Conservation (phyloP, 208 protist species). For the Histomonas meleagridis region DNA sequence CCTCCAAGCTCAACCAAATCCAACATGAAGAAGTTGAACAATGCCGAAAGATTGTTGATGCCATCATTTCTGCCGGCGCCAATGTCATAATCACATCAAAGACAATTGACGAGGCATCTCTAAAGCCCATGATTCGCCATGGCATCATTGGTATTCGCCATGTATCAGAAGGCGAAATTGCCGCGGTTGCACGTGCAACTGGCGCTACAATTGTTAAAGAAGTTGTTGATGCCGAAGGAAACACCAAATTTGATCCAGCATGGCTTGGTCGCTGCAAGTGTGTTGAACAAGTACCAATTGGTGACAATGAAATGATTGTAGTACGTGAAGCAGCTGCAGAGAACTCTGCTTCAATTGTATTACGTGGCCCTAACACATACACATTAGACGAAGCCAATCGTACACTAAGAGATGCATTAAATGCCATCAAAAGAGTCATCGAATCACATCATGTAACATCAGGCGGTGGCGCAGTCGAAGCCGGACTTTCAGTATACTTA, state of each 20-base stretch:
- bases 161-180: neutral
- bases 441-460: constrained; percentile 86
- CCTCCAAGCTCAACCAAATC: neutral
- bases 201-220: constrained; percentile 41
- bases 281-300: constrained; percentile 51
- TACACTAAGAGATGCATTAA: constrained; percentile 91
- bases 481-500: constrained; percentile 88
- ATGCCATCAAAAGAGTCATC: constrained; percentile 88
- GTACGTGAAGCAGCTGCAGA: constrained; percentile 59
- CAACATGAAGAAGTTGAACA: neutral
- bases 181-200: constrained; percentile 46
- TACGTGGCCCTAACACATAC: constrained; percentile 85
- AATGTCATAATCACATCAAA: constrained; percentile 98
- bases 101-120: constrained; percentile 90
- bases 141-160: constrained; percentile 31
- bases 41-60: neutral
- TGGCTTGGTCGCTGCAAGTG: constrained; percentile 39
- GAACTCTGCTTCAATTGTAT: constrained; percentile 79
- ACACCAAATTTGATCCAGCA: constrained; percentile 40
- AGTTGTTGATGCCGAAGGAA: constrained; percentile 42
- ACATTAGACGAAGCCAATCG: constrained; percentile 58
- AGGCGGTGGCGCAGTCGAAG: constrained; percentile 93
- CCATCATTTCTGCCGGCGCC: constrained; percentile 63
- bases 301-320: constrained; percentile 80
- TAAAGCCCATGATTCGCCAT: constrained; percentile 61